phyloP scores from a whole-genome alignment of 2,329 filamentous ascomycete species.

The Sclerotinia sclerotiorum region DNA sequence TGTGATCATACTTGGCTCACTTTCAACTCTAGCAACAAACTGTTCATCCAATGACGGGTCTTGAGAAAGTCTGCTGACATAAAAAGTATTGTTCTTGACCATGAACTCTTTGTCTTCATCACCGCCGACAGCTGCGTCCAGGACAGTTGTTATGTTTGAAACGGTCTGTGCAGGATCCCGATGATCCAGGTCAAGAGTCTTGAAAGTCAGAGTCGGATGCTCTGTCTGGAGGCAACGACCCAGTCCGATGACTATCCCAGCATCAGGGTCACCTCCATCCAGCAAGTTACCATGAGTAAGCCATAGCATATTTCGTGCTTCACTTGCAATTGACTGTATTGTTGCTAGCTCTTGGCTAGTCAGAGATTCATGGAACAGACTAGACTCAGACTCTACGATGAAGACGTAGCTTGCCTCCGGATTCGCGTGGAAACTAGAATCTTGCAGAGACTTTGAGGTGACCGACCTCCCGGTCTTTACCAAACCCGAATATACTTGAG shows the following conservation, averaged over 20 bases:
- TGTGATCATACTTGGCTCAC: not conserved
- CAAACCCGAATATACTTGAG: not conserved
- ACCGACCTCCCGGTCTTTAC: not conserved
- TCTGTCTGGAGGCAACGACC: slow-evolving; percentile 22
- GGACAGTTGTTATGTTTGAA: not conserved
- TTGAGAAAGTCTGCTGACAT: slow-evolving; percentile 25
- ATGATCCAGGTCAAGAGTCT: slow-evolving; percentile 23
- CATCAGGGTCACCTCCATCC: slow-evolving; percentile 11
- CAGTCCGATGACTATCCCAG: slow-evolving; percentile 20
- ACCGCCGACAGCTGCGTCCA: not conserved
- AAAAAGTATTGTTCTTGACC: not conserved
- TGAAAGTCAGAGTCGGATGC: slow-evolving; percentile 26
- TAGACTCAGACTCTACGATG: slow-evolving; percentile 4
- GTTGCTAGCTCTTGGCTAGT: slow-evolving; percentile 4
- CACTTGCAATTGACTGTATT: slow-evolving; percentile 8
- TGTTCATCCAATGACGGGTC: slow-evolving; percentile 17
- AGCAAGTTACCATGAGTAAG: slow-evolving; percentile 23
- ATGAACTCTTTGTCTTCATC: slow-evolving; percentile 19
- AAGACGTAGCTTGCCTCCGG: slow-evolving; percentile 5
- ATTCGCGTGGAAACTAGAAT: not conserved
- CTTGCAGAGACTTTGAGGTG: not conserved
- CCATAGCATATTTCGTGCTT: slow-evolving; percentile 13
- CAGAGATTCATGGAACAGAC: slow-evolving; percentile 9
- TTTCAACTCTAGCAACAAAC: slow-evolving; percentile 24
- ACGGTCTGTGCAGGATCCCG: not conserved